These are phyloP conservation scores for Xylaria sp. DNA, from an alignment of 2,329 filamentous ascomycete genomes.

Conservation along the genomic window DNA sequence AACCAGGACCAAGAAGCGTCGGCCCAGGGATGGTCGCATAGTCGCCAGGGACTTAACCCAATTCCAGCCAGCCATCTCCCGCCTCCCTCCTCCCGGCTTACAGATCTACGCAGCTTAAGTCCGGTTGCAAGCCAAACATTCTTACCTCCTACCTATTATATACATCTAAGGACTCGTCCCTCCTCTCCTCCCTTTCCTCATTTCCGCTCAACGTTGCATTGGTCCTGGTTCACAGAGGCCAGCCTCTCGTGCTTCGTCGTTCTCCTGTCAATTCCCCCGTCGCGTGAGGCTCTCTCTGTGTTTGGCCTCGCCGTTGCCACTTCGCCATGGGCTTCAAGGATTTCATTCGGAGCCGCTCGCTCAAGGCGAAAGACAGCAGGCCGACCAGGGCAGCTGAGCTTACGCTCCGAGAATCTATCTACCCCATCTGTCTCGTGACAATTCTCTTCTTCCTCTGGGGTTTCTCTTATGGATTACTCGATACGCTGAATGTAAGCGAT, in stretches of 20 bases:
- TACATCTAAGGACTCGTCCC: background rate
- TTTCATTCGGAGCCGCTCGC: slow-evolving; percentile 42
- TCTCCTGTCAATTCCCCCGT: background rate
- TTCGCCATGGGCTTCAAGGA: slow-evolving; percentile 39
- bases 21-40: too few species aligned
- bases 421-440: slow-evolving; percentile 61
- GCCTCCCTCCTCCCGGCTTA: too few species aligned
- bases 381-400: slow-evolving; percentile 55
- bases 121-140: background rate
- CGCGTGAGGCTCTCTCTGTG: slow-evolving; percentile 1
- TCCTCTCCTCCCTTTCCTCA: slow-evolving; percentile 14
- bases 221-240: background rate
- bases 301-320: background rate
- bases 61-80: background rate
- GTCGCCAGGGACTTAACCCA: background rate
- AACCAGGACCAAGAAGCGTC: too few species aligned
- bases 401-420: slow-evolving; percentile 60
- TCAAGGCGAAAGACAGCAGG: slow-evolving; percentile 36
- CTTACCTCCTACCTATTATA: background rate
- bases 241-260: background rate
- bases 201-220: slow-evolving; percentile 9
- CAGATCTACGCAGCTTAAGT: background rate
- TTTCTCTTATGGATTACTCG: slow-evolving; percentile 51
- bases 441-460: slow-evolving; percentile 62
- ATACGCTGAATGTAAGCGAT: slow-evolving; percentile 37